Percentiles rank a stretch among this genome's conserved stretches.
Evolutionary conservation across 179 eudicot species (phyloP).

Genomic region (Beta macrorhiza): DNA sequence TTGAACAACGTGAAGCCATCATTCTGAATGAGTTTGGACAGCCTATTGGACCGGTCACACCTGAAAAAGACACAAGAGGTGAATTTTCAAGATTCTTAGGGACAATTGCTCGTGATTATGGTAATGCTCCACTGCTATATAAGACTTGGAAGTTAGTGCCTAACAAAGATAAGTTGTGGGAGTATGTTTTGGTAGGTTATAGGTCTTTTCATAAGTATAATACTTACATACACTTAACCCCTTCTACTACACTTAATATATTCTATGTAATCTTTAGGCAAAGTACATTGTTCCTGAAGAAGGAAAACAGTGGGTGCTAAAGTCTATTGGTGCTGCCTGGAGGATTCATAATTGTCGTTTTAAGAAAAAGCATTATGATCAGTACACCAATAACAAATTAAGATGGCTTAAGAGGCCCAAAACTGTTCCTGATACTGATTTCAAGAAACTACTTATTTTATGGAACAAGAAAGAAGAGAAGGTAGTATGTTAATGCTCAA

Average conservation of each 20-base stretch:
- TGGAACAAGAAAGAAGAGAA: not conserved
- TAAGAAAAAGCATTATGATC: conserved; percentile 11
- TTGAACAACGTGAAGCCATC: not conserved
- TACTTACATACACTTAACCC: not conserved
- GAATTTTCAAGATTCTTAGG: conserved; percentile 3
- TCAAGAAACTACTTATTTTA: not conserved
- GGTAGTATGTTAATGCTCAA: not conserved
- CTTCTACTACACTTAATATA: too few species aligned
- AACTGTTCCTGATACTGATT: not conserved
- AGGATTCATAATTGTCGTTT: conserved; percentile 6
- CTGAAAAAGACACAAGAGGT: not conserved
- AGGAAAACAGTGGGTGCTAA: not conserved
- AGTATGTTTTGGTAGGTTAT: conserved; percentile 1
- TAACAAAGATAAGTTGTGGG: not conserved
- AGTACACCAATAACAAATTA: not conserved
- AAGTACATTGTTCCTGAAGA: conserved; percentile 9
- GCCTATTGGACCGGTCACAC: conserved; percentile 12
- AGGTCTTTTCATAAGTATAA: not conserved
- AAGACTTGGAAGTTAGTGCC: not conserved
- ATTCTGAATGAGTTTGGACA: conserved; percentile 15
- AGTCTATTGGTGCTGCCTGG: not conserved
- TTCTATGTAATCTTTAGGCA: not conserved
- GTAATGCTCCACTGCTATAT: not conserved
- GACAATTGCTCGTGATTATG: not conserved
- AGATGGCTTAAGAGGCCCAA: conserved; percentile 13